Evolutionary conservation across 495 filamentous ascomycete genomes (phyloP).

Genomic region (Penicillium bovifimosum): DNA sequence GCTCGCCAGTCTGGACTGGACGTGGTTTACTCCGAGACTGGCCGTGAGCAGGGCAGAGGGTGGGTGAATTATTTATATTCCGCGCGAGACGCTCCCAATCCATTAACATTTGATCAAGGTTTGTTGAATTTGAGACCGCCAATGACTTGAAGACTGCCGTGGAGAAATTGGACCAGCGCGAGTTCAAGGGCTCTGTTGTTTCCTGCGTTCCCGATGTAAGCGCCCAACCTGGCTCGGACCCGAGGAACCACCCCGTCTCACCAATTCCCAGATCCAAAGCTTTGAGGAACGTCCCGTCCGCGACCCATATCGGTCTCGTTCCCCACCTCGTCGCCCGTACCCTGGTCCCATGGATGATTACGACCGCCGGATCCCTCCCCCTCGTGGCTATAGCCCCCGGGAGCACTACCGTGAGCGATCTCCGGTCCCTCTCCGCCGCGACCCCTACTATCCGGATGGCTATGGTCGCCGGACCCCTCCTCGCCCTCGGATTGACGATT

Average conservation of each 20-base stretch:
- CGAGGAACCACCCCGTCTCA: conserved; percentile 20
- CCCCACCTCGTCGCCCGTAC: conserved; percentile 60
- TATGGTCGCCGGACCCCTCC: conserved; percentile 66
- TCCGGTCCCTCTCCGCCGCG: conserved; percentile 65
- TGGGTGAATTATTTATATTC: conserved; percentile 43
- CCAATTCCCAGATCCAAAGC: conserved; percentile 48
- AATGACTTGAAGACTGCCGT: conserved; percentile 85
- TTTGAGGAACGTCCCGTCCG: conserved; percentile 63
- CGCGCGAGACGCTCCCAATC: conserved; percentile 5
- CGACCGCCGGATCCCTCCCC: conserved; percentile 67
- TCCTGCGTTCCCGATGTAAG: conserved; percentile 82
- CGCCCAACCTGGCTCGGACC: conserved; percentile 17
- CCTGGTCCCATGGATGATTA: conserved; percentile 62
- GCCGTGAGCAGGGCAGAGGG: conserved; percentile 91
- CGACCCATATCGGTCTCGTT: conserved; percentile 71
- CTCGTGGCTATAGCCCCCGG: conserved; percentile 76
- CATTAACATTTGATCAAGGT: conserved; percentile 53
- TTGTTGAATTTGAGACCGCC: conserved; percentile 95
- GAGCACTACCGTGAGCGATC: conserved; percentile 85
- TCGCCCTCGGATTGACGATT: conserved; percentile 70
- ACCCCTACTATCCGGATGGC: conserved; percentile 72
- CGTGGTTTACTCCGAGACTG: conserved; percentile 96
- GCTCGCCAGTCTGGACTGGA: conserved; percentile 94
- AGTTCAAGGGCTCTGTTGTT: conserved; percentile 84
- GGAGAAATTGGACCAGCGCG: conserved; percentile 83